Conservation (phyloP, 495 filamentous ascomycete genomes). For the Talaromyces proteolyticus region DNA sequence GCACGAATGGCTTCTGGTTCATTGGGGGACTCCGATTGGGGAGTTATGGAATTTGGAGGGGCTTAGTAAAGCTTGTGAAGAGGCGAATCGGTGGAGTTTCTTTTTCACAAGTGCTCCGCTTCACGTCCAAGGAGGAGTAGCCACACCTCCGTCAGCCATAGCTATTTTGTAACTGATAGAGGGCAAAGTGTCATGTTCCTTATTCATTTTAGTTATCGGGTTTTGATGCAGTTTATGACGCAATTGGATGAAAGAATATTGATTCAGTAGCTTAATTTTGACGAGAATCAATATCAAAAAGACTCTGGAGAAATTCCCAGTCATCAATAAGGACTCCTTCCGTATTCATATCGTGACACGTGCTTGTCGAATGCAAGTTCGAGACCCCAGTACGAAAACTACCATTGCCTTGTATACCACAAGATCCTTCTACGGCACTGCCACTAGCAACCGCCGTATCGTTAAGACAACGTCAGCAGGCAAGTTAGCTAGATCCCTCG, state of each 20-base stretch:
- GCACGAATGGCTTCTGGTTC: conserved; percentile 10
- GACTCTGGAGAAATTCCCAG: not conserved
- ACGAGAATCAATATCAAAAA: not conserved
- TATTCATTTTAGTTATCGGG: too few species aligned
- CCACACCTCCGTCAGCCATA: not conserved
- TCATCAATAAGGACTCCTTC: not conserved
- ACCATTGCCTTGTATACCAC: not conserved
- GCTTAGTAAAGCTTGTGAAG: conserved; percentile 5
- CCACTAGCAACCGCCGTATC: not conserved
- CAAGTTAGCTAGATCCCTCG: too few species aligned
- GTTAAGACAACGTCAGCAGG: too few species aligned
- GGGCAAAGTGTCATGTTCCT: too few species aligned
- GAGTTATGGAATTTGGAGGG: conserved; percentile 11
- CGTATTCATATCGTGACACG: not conserved
- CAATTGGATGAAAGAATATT: not conserved
- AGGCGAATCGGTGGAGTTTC: conserved; percentile 9
- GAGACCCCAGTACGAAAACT: too few species aligned
- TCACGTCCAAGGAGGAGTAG: conserved; percentile 1
- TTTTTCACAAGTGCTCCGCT: conserved; percentile 11
- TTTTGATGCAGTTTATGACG: not conserved
- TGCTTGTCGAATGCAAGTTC: not conserved
- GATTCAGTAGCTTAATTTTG: not conserved
- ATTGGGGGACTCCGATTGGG: conserved; percentile 13
- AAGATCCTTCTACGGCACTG: not conserved
- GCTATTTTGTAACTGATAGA: not conserved